Conservation (phyloP, 1,284 basidiomycete genomes). For the Irpex lacteus region DNA sequence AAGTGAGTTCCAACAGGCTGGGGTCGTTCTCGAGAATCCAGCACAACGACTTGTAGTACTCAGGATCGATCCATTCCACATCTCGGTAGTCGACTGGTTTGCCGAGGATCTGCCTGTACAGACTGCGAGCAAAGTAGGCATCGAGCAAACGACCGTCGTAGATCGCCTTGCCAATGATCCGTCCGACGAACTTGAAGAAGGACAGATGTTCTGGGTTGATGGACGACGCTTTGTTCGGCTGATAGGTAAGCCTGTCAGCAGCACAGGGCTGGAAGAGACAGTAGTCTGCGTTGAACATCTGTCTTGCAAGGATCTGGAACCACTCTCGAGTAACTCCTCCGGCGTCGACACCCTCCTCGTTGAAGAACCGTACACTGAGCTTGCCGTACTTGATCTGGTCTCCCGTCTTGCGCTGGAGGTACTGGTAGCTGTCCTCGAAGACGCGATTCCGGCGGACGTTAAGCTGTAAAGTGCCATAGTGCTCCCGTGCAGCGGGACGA, state of each 20-base stretch:
- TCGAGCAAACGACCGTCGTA: slow-evolving; percentile 95
- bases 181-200: slow-evolving; percentile 99
- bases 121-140: slow-evolving; percentile 95
- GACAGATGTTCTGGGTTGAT: slow-evolving; percentile 94
- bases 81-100: slow-evolving; percentile 92
- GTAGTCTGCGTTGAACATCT: slow-evolving; percentile 99
- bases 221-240: slow-evolving; percentile 94
- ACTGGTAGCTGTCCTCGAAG: slow-evolving; percentile 96
- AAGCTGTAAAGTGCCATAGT: slow-evolving; percentile 83
- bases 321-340: slow-evolving; percentile 98
- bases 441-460: slow-evolving; percentile 93
- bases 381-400: slow-evolving; percentile 99
- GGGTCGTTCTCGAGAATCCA: slow-evolving; percentile 94
- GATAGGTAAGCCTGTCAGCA: slow-evolving; percentile 91
- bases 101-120: slow-evolving; percentile 91
- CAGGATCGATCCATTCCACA: slow-evolving; percentile 95
- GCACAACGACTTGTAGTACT: slow-evolving; percentile 91
- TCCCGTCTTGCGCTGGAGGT: slow-evolving; percentile 86
- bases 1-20: slow-evolving; percentile 79
- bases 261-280: slow-evolving; percentile 97
- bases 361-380: slow-evolving; percentile 94
- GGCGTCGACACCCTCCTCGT: slow-evolving; percentile 98
- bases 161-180: slow-evolving; percentile 95
- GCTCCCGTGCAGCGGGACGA: slow-evolving; percentile 76
- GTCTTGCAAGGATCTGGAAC: slow-evolving; percentile 96